Conservation (phyloP, 441 rosid genomes). For the Pelargonium fulgidum region DNA sequence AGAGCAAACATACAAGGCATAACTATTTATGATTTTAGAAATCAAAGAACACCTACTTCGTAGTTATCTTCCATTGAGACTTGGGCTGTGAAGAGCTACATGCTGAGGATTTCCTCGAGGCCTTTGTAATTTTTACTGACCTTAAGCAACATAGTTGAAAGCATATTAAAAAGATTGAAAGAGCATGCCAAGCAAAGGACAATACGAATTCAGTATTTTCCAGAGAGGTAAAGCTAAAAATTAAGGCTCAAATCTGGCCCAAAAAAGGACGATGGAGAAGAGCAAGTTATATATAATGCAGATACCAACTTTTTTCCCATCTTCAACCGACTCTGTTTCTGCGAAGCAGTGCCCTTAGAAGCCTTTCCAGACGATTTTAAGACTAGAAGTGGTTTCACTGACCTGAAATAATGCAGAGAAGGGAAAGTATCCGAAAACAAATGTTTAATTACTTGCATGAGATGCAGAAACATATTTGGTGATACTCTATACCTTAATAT, state of each 20-base stretch:
- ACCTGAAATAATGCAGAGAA: slow-evolving; percentile 38
- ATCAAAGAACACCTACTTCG: slow-evolving; percentile 43
- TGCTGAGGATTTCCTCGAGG: slow-evolving; percentile 37
- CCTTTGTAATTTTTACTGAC: slow-evolving; percentile 40
- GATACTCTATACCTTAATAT: background rate
- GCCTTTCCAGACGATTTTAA: slow-evolving; percentile 41
- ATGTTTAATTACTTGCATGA: background rate
- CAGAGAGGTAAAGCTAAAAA: slow-evolving; percentile 7
- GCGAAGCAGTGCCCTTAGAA: slow-evolving; percentile 39
- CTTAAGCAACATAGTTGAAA: slow-evolving; percentile 31
- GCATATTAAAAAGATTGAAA: slow-evolving; percentile 28
- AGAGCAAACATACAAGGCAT: slow-evolving; percentile 10
- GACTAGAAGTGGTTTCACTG: slow-evolving; percentile 28
- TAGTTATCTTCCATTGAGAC: slow-evolving; percentile 35
- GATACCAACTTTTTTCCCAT: slow-evolving; percentile 42
- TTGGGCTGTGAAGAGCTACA: slow-evolving; percentile 42
- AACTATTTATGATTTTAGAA: background rate
- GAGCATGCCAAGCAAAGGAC: background rate
- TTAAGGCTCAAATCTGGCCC: background rate
- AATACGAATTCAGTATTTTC: slow-evolving; percentile 13
- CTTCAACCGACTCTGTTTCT: slow-evolving; percentile 41
- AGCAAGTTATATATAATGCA: slow-evolving; percentile 17
- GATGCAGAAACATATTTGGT: background rate
- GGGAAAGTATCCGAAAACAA: slow-evolving; percentile 6
- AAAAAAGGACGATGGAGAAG: background rate